Conservation (phyloP, 164 flowering plant species). For the Vitis labrusca region DNA sequence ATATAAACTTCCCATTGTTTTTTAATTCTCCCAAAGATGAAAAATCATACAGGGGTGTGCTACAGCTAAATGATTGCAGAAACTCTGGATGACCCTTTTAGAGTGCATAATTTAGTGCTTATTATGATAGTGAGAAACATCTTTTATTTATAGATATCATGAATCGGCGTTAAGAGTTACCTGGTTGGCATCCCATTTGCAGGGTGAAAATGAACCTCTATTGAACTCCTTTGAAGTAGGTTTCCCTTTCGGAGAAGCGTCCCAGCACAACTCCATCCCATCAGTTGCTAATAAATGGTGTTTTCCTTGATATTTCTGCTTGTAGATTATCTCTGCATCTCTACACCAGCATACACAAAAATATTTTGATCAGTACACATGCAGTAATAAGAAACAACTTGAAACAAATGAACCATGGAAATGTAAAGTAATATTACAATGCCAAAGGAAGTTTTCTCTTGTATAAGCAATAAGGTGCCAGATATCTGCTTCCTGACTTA, state of each 20-base stretch:
- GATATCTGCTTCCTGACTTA: slow-evolving; percentile 22
- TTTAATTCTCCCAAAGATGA: no score
- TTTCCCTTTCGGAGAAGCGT: slow-evolving; percentile 53
- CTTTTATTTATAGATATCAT: neutral
- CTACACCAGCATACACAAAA: slow-evolving; percentile 28
- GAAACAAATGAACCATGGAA: slow-evolving; percentile 2
- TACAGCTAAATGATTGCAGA: no score
- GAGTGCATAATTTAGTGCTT: no score
- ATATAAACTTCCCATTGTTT: no score
- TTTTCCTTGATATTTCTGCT: slow-evolving; percentile 34
- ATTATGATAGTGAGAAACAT: neutral
- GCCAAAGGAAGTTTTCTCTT: slow-evolving; percentile 35
- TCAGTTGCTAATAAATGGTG: slow-evolving; percentile 41
- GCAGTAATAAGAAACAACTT: neutral
- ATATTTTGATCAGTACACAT: neutral
- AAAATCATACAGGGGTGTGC: no score
- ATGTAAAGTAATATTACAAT: slow-evolving; percentile 36
- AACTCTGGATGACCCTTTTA: no score
- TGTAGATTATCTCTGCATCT: slow-evolving; percentile 32
- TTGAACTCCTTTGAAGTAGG: slow-evolving; percentile 40
- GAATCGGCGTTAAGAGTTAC: slow-evolving; percentile 18
- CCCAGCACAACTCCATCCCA: slow-evolving; percentile 45
- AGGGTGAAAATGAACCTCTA: slow-evolving; percentile 51
- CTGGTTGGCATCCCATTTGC: slow-evolving; percentile 67
- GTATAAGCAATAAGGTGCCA: slow-evolving; percentile 51